A percentile compares a stretch with the other conserved stretches of the same genome.
phyloP scores from a whole-genome alignment of 1,139 yeast species.

The Magnusiomyces suaveolens region DNA sequence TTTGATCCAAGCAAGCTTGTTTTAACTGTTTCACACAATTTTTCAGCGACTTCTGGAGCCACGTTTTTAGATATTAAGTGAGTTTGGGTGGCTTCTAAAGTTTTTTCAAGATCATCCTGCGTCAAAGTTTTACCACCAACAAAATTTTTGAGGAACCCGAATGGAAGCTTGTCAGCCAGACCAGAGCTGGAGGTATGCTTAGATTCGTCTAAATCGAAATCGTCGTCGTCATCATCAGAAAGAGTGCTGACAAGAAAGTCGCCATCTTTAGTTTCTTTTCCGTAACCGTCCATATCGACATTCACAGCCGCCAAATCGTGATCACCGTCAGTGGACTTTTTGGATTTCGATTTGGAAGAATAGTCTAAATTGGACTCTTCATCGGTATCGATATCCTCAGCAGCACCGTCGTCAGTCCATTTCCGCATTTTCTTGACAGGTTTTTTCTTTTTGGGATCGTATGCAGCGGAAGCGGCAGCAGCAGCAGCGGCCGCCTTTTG shows the following conservation, averaged over 20 bases:
- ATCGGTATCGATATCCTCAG: conserved; percentile 36
- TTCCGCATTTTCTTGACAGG: conserved; percentile 35
- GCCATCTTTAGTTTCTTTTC: conserved; percentile 38
- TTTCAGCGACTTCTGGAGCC: conserved; percentile 49
- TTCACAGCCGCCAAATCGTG: conserved; percentile 26
- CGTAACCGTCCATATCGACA: conserved; percentile 40
- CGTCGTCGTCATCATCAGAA: conserved; percentile 32
- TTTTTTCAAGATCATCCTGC: conserved; percentile 37
- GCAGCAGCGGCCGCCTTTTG: neutral
- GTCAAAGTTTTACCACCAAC: conserved; percentile 54
- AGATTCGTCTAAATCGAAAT: conserved; percentile 20
- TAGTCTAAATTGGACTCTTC: conserved; percentile 37
- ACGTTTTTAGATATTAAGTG: conserved; percentile 45
- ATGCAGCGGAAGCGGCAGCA: conserved; percentile 12
- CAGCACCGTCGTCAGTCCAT: conserved; percentile 45
- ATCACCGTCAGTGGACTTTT: conserved; percentile 25
- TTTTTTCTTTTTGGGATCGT: conserved; percentile 16
- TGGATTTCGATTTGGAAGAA: conserved; percentile 29
- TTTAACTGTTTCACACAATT: conserved; percentile 49
- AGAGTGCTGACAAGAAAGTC: conserved; percentile 44
- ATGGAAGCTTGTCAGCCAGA: conserved; percentile 28
- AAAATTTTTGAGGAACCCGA: conserved; percentile 47
- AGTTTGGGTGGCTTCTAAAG: conserved; percentile 38
- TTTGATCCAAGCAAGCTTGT: conserved; percentile 53
- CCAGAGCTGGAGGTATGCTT: conserved; percentile 25